Conservation (phyloP, 2,329 filamentous ascomycete genomes). For the Cercospora sp. region DNA sequence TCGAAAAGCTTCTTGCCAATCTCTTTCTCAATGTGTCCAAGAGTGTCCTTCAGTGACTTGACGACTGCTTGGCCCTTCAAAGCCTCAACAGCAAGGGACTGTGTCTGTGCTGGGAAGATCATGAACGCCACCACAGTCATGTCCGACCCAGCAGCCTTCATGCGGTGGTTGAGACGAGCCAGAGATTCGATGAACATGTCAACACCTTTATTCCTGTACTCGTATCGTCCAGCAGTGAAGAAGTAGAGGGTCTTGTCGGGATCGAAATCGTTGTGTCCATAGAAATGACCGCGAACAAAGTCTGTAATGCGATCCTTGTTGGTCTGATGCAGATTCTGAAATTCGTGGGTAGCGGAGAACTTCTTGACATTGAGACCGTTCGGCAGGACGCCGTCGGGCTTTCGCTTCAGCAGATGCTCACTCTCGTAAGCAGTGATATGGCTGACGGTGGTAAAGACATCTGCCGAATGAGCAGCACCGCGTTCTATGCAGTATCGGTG, state of each 20-base stretch:
- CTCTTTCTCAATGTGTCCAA: conserved; percentile 87
- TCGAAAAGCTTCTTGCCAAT: conserved; percentile 95
- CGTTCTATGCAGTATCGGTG: conserved; percentile 98
- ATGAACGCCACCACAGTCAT: conserved; percentile 96
- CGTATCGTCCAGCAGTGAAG: conserved; percentile 95
- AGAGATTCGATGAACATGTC: conserved; percentile 99
- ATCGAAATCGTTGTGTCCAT: conserved; percentile 96
- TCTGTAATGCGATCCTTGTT: conserved; percentile 98
- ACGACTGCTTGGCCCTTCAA: conserved; percentile 96
- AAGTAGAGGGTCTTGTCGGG: conserved; percentile 96
- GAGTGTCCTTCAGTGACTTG: conserved; percentile 90
- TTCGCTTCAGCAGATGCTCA: conserved; percentile 94
- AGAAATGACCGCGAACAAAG: conserved; percentile 97
- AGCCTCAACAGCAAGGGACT: conserved; percentile 90
- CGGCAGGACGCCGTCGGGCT: conserved; percentile 92
- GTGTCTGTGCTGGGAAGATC: conserved; percentile 97
- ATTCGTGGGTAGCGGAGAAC: conserved; percentile 97
- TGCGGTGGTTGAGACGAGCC: conserved; percentile 87
- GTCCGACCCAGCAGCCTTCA: conserved; percentile 83
- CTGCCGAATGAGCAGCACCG: conserved; percentile 83
- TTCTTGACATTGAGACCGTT: conserved; percentile 98
- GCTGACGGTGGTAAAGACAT: conserved; percentile 98
- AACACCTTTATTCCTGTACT: conserved; percentile 97
- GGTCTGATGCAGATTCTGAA: conserved; percentile 95
- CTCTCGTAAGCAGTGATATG: conserved; percentile 98